Percentiles rank a stretch among this genome's conserved stretches.
Conservation (phyloP, 2,329 filamentous ascomycete species). For the Xylariaceae sp. region DNA sequence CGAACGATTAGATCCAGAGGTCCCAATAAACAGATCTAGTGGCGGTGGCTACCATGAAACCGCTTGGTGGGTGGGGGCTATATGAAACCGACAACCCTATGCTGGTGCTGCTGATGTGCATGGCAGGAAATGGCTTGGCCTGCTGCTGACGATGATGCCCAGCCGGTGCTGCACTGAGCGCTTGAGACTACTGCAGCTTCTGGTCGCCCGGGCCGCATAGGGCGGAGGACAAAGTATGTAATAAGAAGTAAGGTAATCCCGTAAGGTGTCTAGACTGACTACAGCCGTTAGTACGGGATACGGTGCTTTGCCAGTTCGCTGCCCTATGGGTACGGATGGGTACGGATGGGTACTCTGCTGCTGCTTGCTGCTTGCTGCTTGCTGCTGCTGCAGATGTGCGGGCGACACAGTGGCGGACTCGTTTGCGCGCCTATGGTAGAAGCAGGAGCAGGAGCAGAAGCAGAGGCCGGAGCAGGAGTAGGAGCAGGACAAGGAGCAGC, state of each 20-base stretch:
- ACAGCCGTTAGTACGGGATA: neutral
- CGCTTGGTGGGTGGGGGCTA: conserved; percentile 28
- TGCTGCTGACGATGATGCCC: conserved; percentile 25
- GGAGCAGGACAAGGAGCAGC: too few relatives aligned
- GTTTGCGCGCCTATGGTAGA: conserved; percentile 17
- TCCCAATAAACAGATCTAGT: conserved; percentile 29
- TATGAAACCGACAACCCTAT: conserved; percentile 30
- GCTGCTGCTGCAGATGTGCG: conserved; percentile 11
- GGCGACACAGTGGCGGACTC: conserved; percentile 13
- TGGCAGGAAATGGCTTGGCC: conserved; percentile 24
- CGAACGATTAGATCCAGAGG: conserved; percentile 23
- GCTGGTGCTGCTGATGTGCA: conserved; percentile 29
- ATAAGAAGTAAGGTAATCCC: conserved; percentile 1
- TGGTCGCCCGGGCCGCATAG: conserved; percentile 14
- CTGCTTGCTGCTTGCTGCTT: too few relatives aligned
- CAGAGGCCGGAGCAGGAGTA: too few relatives aligned
- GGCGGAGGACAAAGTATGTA: conserved; percentile 8
- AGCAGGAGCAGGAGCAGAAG: neutral
- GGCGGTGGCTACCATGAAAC: conserved; percentile 34
- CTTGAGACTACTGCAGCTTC: conserved; percentile 6
- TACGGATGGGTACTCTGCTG: too few relatives aligned
- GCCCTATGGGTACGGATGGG: conserved; percentile 6
- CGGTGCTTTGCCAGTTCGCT: conserved; percentile 16
- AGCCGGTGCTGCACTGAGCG: conserved; percentile 11
- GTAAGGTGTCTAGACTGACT: neutral